Conservation (phyloP, 2,329 filamentous ascomycete genomes). For the Ustulina deusta region DNA sequence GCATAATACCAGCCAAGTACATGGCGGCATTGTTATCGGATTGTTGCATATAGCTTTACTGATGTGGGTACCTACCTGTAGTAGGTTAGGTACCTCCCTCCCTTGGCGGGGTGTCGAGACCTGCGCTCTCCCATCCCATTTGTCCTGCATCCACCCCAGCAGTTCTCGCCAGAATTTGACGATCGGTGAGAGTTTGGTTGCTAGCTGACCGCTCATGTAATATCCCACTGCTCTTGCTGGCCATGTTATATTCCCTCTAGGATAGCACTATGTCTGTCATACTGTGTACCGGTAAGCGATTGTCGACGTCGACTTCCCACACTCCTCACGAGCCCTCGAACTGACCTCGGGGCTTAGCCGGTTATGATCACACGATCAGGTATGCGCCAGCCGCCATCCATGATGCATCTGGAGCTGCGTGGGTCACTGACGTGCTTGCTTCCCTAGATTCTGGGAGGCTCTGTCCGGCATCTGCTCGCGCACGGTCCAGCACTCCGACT, state of each 20-base stretch:
- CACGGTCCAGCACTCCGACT: slow-evolving; percentile 97
- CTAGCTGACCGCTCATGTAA: slow-evolving; percentile 26
- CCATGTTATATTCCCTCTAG: slow-evolving; percentile 23
- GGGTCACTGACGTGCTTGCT: slow-evolving; percentile 7
- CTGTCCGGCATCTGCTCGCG: slow-evolving; percentile 97
- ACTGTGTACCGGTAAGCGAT: slow-evolving; percentile 67
- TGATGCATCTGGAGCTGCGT: not conserved
- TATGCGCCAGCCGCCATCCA: slow-evolving; percentile 47
- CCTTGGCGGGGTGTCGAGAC: not conserved
- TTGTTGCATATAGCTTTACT: not conserved
- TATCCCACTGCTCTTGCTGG: slow-evolving; percentile 12
- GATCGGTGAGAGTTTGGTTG: slow-evolving; percentile 30
- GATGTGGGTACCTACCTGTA: not conserved
- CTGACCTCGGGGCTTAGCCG: slow-evolving; percentile 56
- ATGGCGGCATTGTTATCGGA: too few species aligned
- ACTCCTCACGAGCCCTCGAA: slow-evolving; percentile 14
- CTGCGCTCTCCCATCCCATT: not conserved
- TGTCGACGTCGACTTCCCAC: not conserved
- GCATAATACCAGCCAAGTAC: too few species aligned
- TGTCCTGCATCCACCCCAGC: not conserved
- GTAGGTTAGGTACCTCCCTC: too few species aligned
- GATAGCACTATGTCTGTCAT: slow-evolving; percentile 67
- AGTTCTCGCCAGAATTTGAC: slow-evolving; percentile 3
- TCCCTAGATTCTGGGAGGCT: slow-evolving; percentile 86
- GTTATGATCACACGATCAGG: slow-evolving; percentile 74